Percentiles rank a stretch among this genome's conserved stretches.
Evolutionary conservation across 352 stramenopile species (phyloP).

Genomic region (Pythium volutum): DNA sequence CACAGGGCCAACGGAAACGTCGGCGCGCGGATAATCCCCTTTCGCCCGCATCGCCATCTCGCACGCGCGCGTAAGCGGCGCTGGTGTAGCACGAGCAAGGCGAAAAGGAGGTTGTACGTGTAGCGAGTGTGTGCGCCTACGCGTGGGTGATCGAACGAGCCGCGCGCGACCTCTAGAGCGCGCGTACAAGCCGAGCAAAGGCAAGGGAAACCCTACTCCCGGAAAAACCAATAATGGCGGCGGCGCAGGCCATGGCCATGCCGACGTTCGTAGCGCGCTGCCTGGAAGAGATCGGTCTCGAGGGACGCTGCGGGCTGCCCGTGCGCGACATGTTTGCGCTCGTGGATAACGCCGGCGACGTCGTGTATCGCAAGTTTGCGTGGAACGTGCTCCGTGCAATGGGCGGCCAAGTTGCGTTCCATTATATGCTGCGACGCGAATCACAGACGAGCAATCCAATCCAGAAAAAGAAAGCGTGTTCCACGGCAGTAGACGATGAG

Average conservation of each 20-base stretch:
- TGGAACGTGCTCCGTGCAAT: slow-evolving; percentile 66
- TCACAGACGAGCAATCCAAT: neutral
- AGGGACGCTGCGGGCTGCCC: slow-evolving; percentile 67
- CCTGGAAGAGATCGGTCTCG: slow-evolving; percentile 77
- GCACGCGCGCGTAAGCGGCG: neutral
- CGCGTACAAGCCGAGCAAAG: neutral
- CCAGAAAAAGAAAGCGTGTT: neutral
- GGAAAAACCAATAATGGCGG: slow-evolving; percentile 5
- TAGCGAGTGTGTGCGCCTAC: neutral
- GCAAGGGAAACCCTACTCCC: no score
- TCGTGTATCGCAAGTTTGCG: slow-evolving; percentile 50
- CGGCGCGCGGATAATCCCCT: neutral
- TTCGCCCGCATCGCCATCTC: neutral
- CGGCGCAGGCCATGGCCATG: slow-evolving; percentile 40
- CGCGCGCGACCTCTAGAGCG: neutral
- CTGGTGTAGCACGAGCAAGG: neutral
- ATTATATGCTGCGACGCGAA: slow-evolving; percentile 51
- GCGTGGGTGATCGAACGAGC: slow-evolving; percentile 11
- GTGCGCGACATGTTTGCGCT: slow-evolving; percentile 58
- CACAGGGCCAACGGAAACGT: slow-evolving; percentile 8
- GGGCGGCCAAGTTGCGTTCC: slow-evolving; percentile 52
- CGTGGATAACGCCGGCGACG: slow-evolving; percentile 51
- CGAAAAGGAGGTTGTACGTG: neutral
- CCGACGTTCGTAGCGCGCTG: slow-evolving; percentile 69
- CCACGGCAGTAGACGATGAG: neutral